Percentiles rank a stretch among this genome's conserved stretches.
phyloP scores from a whole-genome alignment of 2,329 filamentous ascomycete species.

The Rhinocladiella similis region DNA sequence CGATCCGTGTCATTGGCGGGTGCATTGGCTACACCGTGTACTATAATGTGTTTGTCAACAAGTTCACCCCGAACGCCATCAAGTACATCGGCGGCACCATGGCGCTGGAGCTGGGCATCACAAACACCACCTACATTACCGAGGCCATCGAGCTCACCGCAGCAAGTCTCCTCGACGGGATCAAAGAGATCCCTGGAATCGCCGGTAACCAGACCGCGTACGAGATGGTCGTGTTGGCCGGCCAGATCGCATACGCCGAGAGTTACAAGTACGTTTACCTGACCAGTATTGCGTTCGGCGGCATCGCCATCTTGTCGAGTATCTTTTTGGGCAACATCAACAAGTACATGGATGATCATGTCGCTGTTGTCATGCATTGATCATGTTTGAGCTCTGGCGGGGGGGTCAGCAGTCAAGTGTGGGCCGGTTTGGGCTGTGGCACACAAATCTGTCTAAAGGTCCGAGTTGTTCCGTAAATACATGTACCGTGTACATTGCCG shows the following conservation, averaged over 20 bases:
- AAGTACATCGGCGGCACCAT: conserved; percentile 55
- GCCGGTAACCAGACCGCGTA: conserved; percentile 49
- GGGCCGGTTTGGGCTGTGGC: too few relatives aligned
- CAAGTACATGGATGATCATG: conserved; percentile 59
- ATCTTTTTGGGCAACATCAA: conserved; percentile 61
- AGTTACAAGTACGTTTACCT: conserved; percentile 64
- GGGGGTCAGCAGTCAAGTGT: too few relatives aligned
- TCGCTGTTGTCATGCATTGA: conserved; percentile 52
- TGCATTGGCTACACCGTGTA: conserved; percentile 63
- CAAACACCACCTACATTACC: conserved; percentile 46
- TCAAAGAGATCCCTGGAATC: conserved; percentile 52
- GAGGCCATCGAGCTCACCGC: conserved; percentile 56
- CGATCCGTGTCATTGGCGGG: conserved; percentile 69
- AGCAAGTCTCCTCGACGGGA: conserved; percentile 54
- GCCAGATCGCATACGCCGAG: conserved; percentile 57
- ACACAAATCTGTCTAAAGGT: too few relatives aligned
- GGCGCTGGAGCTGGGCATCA: conserved; percentile 50
- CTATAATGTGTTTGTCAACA: conserved; percentile 53
- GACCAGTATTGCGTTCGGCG: conserved; percentile 63
- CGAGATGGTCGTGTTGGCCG: conserved; percentile 55
- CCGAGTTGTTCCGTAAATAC: too few relatives aligned
- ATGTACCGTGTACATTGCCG: too few relatives aligned
- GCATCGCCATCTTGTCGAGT: conserved; percentile 56
- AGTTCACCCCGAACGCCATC: conserved; percentile 47
- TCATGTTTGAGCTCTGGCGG: neutral